A percentile compares a stretch with the other conserved stretches of the same genome.
phyloP scores from a whole-genome alignment of 176 grass and related monocot genomes.

The Triticum turgidum region DNA sequence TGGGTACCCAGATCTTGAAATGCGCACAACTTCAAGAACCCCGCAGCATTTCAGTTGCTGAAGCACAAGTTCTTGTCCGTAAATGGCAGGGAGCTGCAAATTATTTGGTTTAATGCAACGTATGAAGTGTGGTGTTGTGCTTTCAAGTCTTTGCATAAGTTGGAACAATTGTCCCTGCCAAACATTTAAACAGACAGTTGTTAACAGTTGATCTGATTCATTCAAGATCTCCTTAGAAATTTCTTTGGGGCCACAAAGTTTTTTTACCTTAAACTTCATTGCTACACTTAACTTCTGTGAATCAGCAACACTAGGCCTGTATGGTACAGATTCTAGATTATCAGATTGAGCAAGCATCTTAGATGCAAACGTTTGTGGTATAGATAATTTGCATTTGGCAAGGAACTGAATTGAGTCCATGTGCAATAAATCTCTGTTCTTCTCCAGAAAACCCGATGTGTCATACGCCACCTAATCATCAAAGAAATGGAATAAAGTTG shows the following conservation, averaged over 20 bases:
- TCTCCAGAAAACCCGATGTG: conserved; percentile 92
- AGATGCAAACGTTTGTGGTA: conserved; percentile 83
- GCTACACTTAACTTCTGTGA: conserved; percentile 93
- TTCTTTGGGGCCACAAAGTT: conserved; percentile 9
- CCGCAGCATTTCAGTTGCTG: conserved; percentile 96
- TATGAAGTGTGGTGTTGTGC: conserved; percentile 94
- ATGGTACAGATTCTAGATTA: conserved; percentile 43
- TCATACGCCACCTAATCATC: conserved; percentile 74
- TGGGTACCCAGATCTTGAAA: conserved; percentile 97
- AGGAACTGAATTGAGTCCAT: conserved; percentile 92
- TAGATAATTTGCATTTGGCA: conserved; percentile 66
- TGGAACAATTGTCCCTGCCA: conserved; percentile 90
- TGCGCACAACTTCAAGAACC: conserved; percentile 97
- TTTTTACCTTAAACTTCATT: conserved; percentile 91
- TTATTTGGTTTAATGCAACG: conserved; percentile 99
- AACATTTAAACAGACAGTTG: conserved; percentile 7
- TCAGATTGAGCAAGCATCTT: conserved; percentile 90
- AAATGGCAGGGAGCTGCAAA: conserved; percentile 85
- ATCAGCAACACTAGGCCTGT: conserved; percentile 81
- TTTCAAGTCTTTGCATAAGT: conserved; percentile 96
- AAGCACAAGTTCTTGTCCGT: conserved; percentile 86
- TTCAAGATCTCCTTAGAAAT: conserved; percentile 25
- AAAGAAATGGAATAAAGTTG: conserved; percentile 13
- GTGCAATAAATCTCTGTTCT: conserved; percentile 96
- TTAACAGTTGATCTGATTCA: conserved; percentile 16